Evolutionary conservation across 2,329 filamentous ascomycete species (phyloP).

Genomic region (Sphaerulina vaccinii): DNA sequence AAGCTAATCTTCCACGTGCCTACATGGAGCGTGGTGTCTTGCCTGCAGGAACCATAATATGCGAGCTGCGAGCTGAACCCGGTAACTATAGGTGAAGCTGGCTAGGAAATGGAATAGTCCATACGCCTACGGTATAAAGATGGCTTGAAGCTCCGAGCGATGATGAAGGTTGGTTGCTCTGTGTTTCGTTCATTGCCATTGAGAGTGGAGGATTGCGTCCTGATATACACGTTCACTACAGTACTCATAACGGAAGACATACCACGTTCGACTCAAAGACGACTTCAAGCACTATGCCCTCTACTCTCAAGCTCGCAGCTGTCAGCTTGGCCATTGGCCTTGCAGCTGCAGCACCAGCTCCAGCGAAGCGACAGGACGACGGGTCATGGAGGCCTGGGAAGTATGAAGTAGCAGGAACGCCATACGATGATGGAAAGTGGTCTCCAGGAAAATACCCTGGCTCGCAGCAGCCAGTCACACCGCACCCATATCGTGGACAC

Average conservation of each 20-base stretch:
- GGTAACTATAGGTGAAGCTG: neutral
- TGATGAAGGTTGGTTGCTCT: neutral
- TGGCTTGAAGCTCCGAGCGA: neutral
- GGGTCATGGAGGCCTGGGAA: conserved; percentile 5
- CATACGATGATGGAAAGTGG: conserved; percentile 6
- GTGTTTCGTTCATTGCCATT: neutral
- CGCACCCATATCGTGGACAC: conserved; percentile 3
- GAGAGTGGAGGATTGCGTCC: neutral
- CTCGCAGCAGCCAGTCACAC: conserved; percentile 2
- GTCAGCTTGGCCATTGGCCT: conserved; percentile 9
- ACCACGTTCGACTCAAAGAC: neutral
- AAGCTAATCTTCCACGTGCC: conserved; percentile 5
- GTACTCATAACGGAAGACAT: neutral
- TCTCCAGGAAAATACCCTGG: conserved; percentile 6
- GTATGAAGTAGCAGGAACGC: conserved; percentile 10
- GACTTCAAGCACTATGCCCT: conserved; percentile 6
- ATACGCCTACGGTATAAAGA: too few species aligned
- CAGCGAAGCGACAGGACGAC: conserved; percentile 5
- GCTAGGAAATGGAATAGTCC: neutral
- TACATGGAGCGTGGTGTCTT: neutral
- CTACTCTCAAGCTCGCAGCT: conserved; percentile 5
- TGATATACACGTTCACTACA: neutral
- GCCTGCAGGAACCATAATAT: neutral
- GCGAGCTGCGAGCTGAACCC: neutral
- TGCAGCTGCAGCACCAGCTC: conserved; percentile 10